Percentiles rank a stretch among this genome's conserved stretches.
These are phyloP conservation scores for Paramyrothecium sp. DNA, from an alignment of 2,329 filamentous ascomycete species.

Conservation along the genomic window DNA sequence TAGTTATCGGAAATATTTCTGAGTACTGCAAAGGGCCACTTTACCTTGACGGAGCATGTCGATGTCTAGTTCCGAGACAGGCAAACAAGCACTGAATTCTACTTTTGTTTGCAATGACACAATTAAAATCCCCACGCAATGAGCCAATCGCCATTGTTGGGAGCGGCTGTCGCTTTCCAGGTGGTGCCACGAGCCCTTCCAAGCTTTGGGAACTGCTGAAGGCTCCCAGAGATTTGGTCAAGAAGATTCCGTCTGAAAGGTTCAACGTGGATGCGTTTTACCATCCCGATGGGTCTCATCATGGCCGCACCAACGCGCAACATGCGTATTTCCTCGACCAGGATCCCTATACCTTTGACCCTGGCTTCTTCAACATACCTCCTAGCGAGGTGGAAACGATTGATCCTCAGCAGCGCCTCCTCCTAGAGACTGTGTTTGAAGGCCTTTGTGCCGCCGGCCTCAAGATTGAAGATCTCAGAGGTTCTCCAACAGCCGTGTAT, in stretches of 20 bases:
- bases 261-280: neutral
- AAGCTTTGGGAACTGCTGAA: constrained; percentile 34
- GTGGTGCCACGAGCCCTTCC: constrained; percentile 23
- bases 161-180: neutral
- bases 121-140: neutral
- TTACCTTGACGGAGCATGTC: too few relatives aligned
- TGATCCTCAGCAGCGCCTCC: constrained; percentile 24
- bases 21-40: too few relatives aligned
- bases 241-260: neutral
- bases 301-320: neutral
- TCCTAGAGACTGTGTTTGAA: constrained; percentile 32
- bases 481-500: constrained; percentile 10
- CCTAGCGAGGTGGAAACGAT: constrained; percentile 8
- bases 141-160: constrained; percentile 1
- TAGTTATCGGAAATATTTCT: too few relatives aligned
- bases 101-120: too few relatives aligned
- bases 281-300: neutral
- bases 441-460: constrained; percentile 9
- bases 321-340: neutral
- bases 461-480: constrained; percentile 1
- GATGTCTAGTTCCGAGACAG: too few relatives aligned
- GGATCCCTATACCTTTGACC: neutral
- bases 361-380: neutral
- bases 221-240: neutral
- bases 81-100: too few relatives aligned